A percentile compares a stretch with the other conserved stretches of the same genome.
Evolutionary conservation across 176 grass and related monocot genomes (phyloP).

Genomic region (Oryza punctata): DNA sequence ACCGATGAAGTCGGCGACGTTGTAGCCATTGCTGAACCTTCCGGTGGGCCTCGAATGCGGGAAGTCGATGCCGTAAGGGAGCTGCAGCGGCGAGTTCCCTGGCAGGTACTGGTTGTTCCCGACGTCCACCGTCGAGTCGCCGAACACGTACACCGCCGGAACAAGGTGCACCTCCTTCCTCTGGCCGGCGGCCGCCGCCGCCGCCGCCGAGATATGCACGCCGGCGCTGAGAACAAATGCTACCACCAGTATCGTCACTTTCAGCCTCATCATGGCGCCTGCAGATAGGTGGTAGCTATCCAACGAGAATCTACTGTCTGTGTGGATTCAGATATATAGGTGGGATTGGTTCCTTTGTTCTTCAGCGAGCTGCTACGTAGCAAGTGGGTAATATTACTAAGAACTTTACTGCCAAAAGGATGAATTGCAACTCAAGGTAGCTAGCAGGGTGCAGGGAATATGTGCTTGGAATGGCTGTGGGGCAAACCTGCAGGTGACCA

Average conservation of each 20-base stretch:
- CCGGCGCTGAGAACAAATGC: background rate
- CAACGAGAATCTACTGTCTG: constrained; percentile 1
- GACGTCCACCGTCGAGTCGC: constrained; percentile 60
- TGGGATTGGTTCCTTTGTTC: background rate
- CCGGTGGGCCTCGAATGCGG: constrained; percentile 44
- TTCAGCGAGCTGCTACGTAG: background rate
- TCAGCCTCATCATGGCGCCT: constrained; percentile 4
- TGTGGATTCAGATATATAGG: background rate
- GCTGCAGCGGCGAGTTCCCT: constrained; percentile 28
- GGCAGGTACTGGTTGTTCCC: constrained; percentile 62
- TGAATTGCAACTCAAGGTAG: constrained; percentile 46
- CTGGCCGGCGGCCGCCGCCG: background rate
- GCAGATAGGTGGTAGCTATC: constrained; percentile 26
- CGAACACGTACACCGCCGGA: constrained; percentile 66
- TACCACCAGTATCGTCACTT: background rate
- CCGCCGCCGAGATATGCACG: background rate
- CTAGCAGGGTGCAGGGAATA: constrained; percentile 36
- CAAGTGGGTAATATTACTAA: background rate
- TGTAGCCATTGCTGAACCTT: constrained; percentile 77
- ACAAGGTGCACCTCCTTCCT: constrained; percentile 39
- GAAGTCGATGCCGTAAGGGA: constrained; percentile 69
- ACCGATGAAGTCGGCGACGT: constrained; percentile 56
- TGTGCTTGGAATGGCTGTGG: constrained; percentile 43
- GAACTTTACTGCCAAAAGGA: constrained; percentile 2
- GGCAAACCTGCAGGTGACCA: constrained; percentile 26